Evolutionary conservation across 2,329 filamentous ascomycete genomes (phyloP).

Genomic region (Talaromyces sp.): DNA sequence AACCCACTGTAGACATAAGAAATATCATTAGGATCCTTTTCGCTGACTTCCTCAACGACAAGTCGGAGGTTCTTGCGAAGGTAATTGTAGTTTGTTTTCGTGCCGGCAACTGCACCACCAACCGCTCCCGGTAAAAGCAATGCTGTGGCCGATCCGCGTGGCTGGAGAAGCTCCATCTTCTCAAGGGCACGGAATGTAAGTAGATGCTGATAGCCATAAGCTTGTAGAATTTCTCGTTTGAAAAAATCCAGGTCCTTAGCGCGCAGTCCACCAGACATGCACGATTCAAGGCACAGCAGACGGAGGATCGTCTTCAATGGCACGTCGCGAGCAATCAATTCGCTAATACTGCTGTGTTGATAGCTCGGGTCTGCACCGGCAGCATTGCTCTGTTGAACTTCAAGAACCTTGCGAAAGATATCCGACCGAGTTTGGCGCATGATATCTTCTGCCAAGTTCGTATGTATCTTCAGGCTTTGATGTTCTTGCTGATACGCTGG

Average conservation of each 20-base stretch:
- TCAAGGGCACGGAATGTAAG: conserved; percentile 84
- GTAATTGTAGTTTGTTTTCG: conserved; percentile 84
- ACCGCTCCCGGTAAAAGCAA: conserved; percentile 73
- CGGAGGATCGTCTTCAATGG: conserved; percentile 77
- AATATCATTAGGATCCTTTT: conserved; percentile 88
- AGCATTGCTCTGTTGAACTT: conserved; percentile 92
- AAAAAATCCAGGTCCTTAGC: conserved; percentile 85
- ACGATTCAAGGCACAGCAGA: conserved; percentile 85
- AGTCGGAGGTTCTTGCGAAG: conserved; percentile 80
- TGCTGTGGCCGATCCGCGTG: conserved; percentile 70
- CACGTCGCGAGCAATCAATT: conserved; percentile 83
- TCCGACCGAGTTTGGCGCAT: conserved; percentile 89
- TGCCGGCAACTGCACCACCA: conserved; percentile 48
- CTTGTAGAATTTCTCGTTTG: conserved; percentile 79
- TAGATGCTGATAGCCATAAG: conserved; percentile 91
- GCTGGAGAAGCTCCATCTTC: conserved; percentile 78
- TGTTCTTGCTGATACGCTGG: conserved; percentile 91
- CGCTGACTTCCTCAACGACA: conserved; percentile 94
- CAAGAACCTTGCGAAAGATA: conserved; percentile 78
- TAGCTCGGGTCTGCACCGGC: conserved; percentile 83
- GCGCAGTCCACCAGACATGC: conserved; percentile 80
- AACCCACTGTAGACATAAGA: conserved; percentile 99
- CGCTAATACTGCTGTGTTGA: conserved; percentile 86
- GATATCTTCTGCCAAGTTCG: conserved; percentile 87
- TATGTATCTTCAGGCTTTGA: conserved; percentile 86